Conservation (phyloP, 768 basidiomycete species). For the Amanita rubescens region DNA sequence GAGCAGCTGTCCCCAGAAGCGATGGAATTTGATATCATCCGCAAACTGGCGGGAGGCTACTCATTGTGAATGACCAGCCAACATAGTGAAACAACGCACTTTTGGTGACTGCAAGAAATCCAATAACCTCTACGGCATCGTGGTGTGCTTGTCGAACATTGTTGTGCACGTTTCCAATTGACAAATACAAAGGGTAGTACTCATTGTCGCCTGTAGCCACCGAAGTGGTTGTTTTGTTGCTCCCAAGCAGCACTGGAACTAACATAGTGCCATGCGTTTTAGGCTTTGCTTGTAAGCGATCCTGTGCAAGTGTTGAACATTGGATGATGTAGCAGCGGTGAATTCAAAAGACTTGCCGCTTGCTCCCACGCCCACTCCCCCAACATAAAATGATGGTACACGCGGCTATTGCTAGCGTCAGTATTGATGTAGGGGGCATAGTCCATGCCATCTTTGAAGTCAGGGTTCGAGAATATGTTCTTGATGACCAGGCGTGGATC, state of each 20-base stretch:
- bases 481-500: conserved; percentile 19
- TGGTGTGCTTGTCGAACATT: conserved; percentile 18
- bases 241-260: conserved; percentile 22
- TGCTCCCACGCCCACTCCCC: conserved; percentile 30
- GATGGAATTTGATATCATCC: not conserved
- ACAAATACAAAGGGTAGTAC: conserved; percentile 24
- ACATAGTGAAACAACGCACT: conserved; percentile 12
- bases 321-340: not conserved
- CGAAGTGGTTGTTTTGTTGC: conserved; percentile 26
- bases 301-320: conserved; percentile 6
- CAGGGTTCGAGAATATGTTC: conserved; percentile 24
- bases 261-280: conserved; percentile 14
- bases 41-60: not conserved
- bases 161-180: conserved; percentile 24
- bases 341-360: conserved; percentile 6
- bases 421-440: conserved; percentile 21
- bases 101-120: conserved; percentile 23
- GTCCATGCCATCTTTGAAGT: conserved; percentile 26
- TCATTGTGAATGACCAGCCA: not conserved
- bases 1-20: not conserved
- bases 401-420: conserved; percentile 12
- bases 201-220: conserved; percentile 26
- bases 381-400: conserved; percentile 31
- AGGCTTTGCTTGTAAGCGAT: conserved; percentile 10
- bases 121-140: conserved; percentile 17